phyloP scores from a whole-genome alignment of 139 green algal genomes.

The Bryopsis sp. region DNA sequence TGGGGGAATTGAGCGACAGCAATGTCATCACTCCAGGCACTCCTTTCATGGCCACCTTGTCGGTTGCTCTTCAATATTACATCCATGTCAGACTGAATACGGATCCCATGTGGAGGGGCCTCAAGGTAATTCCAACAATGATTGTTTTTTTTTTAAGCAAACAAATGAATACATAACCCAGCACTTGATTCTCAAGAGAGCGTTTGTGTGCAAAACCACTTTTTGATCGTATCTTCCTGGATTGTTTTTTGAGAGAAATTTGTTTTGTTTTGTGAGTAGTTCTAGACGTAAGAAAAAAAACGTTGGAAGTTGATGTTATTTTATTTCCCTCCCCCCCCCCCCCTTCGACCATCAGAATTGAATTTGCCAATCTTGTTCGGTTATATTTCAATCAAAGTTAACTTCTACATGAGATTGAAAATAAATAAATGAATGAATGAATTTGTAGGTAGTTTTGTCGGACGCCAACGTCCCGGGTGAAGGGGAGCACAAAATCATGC shows the following conservation, averaged over 20 bases:
- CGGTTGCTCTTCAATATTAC: conserved; percentile 95
- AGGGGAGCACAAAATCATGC: conserved; percentile 99
- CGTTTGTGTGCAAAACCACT: too few species aligned
- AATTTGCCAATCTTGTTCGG: too few species aligned
- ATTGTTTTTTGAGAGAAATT: too few species aligned
- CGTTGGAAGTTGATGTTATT: too few species aligned
- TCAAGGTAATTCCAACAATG: conserved; percentile 64
- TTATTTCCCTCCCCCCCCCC: too few species aligned
- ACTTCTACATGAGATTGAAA: background rate
- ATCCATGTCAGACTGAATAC: conserved; percentile 84
- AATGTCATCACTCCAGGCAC: conserved; percentile 99
- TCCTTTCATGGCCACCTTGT: conserved; percentile 93
- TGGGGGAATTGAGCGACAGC: conserved; percentile 70
- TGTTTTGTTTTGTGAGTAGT: too few species aligned
- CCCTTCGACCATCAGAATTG: too few species aligned
- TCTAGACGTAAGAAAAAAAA: too few species aligned
- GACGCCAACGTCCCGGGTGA: conserved; percentile 93
- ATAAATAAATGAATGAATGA: background rate
- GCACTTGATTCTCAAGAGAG: too few species aligned
- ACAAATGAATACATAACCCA: conserved; percentile 14
- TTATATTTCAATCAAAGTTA: too few species aligned
- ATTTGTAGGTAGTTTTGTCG: conserved; percentile 80
- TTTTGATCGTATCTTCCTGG: too few species aligned
- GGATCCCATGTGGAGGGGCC: conserved; percentile 77
- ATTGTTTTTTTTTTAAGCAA: background rate